A percentile compares a stretch with the other conserved stretches of the same genome.
Evolutionary conservation across 139 green algal genomes (phyloP).

Genomic region (Ulvella scutata): DNA sequence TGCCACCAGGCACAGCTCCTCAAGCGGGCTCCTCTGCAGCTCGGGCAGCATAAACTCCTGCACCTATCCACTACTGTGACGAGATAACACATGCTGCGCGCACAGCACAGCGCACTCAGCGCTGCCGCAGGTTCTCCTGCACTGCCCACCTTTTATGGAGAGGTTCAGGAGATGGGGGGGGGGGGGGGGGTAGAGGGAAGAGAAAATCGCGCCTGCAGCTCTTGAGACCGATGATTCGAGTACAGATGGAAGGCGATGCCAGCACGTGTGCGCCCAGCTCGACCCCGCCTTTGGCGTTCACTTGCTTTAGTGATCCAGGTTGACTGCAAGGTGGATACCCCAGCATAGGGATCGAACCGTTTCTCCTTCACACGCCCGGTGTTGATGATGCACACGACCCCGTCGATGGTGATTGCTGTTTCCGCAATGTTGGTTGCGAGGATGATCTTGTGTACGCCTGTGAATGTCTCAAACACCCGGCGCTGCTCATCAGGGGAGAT

Average conservation of each 20-base stretch:
- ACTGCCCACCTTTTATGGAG: too few species aligned
- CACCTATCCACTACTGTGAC: constrained; percentile 15
- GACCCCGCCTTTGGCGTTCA: constrained; percentile 38
- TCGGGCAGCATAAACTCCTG: constrained; percentile 26
- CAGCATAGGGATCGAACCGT: constrained; percentile 8
- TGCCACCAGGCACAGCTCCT: constrained; percentile 39
- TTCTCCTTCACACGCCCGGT: constrained; percentile 50
- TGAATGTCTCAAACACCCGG: constrained; percentile 30
- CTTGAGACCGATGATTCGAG: constrained; percentile 10
- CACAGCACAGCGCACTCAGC: constrained; percentile 3
- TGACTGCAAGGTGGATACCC: constrained; percentile 13
- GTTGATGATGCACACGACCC: constrained; percentile 64
- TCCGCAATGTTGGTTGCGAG: constrained; percentile 87
- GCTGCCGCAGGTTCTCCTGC: too few species aligned
- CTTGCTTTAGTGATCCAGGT: constrained; percentile 33
- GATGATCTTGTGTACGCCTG: constrained; percentile 42
- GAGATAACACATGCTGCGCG: not conserved
- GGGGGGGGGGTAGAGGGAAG: not conserved
- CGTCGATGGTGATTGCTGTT: constrained; percentile 77
- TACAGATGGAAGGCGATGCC: constrained; percentile 37
- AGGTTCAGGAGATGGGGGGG: too few species aligned
- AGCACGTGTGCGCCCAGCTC: constrained; percentile 41
- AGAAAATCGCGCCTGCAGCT: constrained; percentile 4
- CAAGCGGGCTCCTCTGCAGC: constrained; percentile 46
- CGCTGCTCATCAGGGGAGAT: constrained; percentile 56